Evolutionary conservation across 257 asterid genomes (phyloP).

Genomic region (Plantago elongata): DNA sequence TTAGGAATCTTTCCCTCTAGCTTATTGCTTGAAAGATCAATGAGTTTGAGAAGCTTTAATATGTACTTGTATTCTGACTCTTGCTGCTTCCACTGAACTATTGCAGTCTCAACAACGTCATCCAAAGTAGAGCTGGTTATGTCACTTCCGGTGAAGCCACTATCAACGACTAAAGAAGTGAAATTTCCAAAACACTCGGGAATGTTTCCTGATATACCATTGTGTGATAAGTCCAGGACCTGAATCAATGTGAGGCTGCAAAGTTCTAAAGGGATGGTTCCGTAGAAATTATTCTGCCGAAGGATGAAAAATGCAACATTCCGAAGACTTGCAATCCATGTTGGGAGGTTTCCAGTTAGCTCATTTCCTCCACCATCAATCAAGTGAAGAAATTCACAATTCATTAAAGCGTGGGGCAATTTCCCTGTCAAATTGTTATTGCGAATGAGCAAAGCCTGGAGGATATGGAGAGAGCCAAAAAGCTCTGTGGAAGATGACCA

Average conservation of each 20-base stretch:
- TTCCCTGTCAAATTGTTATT: conserved; percentile 24
- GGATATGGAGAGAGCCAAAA: conserved; percentile 3
- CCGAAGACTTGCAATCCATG: too few species aligned
- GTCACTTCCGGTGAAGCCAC: conserved; percentile 12
- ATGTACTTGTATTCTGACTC: not conserved
- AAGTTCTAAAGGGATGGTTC: conserved; percentile 3
- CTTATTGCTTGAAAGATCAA: not conserved
- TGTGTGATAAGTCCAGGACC: conserved; percentile 33
- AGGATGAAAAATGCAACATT: too few species aligned
- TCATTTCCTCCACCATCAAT: conserved; percentile 33
- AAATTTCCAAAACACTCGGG: conserved; percentile 25
- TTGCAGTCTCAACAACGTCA: conserved; percentile 16
- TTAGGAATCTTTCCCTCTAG: not conserved
- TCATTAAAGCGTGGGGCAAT: conserved; percentile 23
- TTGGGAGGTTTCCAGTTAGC: too few species aligned
- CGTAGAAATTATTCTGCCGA: too few species aligned
- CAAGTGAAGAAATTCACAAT: conserved; percentile 11
- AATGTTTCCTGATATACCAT: conserved; percentile 25
- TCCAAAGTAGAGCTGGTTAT: not conserved
- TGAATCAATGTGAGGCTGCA: conserved; percentile 30
- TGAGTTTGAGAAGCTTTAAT: too few species aligned
- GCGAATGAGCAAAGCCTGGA: too few species aligned
- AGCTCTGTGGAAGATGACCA: too few species aligned
- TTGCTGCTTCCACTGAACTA: conserved; percentile 17
- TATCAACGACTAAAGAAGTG: conserved; percentile 5